A percentile compares a stretch with the other conserved stretches of the same genome.
phyloP scores from a whole-genome alignment of 257 asterid species.

The Primulina tabacum region DNA sequence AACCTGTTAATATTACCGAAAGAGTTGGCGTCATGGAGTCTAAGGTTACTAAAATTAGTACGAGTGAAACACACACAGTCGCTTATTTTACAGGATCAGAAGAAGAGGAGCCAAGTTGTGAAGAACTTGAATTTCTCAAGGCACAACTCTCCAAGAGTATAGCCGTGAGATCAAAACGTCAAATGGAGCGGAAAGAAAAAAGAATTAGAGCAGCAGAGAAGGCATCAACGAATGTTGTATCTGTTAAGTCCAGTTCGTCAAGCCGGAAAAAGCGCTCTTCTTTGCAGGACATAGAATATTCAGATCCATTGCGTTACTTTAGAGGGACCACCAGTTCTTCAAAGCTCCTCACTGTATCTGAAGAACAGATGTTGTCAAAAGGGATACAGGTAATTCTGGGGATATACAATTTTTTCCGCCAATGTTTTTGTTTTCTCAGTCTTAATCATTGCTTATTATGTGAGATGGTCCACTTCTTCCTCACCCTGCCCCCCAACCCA shows the following conservation, averaged over 20 bases:
- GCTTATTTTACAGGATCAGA: constrained; percentile 38
- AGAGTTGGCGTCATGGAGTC: constrained; percentile 32
- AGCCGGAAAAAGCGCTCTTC: constrained; percentile 62
- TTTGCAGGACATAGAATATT: constrained; percentile 65
- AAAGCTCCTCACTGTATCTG: constrained; percentile 76
- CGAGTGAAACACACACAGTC: constrained; percentile 27
- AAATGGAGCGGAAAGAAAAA: constrained; percentile 67
- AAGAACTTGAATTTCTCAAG: constrained; percentile 68
- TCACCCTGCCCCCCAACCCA: not conserved
- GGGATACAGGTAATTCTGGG: constrained; percentile 72
- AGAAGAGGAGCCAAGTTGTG: constrained; percentile 58
- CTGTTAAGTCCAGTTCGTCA: constrained; percentile 71
- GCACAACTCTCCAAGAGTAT: constrained; percentile 46
- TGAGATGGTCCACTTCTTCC: not conserved
- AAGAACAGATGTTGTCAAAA: constrained; percentile 71
- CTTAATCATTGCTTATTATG: too few species aligned
- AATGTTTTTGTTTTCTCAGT: too few species aligned
- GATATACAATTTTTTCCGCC: not conserved
- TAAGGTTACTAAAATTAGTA: constrained; percentile 41
- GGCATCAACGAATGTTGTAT: constrained; percentile 59
- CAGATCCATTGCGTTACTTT: constrained; percentile 80
- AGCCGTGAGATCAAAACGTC: constrained; percentile 81
- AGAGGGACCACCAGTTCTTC: constrained; percentile 68
- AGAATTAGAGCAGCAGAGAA: constrained; percentile 76
- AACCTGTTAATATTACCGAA: constrained; percentile 22